phyloP scores from a whole-genome alignment of 202 grass and related monocot species.

The Sporobolus alterniflorus region DNA sequence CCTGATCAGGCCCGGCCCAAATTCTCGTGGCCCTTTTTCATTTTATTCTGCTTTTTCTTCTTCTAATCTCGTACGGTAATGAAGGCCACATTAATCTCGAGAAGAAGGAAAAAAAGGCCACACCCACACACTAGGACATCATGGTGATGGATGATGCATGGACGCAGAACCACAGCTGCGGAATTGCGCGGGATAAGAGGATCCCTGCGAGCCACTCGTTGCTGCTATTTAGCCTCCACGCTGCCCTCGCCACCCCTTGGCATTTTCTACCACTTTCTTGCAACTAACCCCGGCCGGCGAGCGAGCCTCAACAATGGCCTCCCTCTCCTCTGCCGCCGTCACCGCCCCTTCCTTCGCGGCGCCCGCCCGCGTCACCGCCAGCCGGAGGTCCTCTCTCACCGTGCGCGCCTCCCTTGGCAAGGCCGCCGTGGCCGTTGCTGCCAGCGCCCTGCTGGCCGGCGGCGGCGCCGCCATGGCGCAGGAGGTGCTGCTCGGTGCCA shows the following conservation, averaged over 20 bases:
- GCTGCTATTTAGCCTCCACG: not conserved
- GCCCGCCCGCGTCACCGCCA: not conserved
- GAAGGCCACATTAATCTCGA: no score
- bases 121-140: no score
- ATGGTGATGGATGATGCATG: not conserved
- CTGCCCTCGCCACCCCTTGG: no score
- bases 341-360: constrained; percentile 63
- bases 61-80: no score
- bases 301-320: not conserved
- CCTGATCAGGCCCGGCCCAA: no score
- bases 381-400: constrained; percentile 4
- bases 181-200: constrained; percentile 4
- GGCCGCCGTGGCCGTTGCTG: constrained; percentile 66
- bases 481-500: constrained; percentile 69
- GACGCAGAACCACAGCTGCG: not conserved
- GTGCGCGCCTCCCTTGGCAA: constrained; percentile 62
- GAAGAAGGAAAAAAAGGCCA: not conserved
- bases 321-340: constrained; percentile 28
- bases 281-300: no score
- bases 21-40: no score
- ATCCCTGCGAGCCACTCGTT: not conserved
- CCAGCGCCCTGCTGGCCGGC: constrained; percentile 62
- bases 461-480: constrained; percentile 67
- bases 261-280: no score
- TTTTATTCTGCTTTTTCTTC: no score